Conservation (phyloP, 2,329 filamentous ascomycete species). For the Penicillium nordicum region DNA sequence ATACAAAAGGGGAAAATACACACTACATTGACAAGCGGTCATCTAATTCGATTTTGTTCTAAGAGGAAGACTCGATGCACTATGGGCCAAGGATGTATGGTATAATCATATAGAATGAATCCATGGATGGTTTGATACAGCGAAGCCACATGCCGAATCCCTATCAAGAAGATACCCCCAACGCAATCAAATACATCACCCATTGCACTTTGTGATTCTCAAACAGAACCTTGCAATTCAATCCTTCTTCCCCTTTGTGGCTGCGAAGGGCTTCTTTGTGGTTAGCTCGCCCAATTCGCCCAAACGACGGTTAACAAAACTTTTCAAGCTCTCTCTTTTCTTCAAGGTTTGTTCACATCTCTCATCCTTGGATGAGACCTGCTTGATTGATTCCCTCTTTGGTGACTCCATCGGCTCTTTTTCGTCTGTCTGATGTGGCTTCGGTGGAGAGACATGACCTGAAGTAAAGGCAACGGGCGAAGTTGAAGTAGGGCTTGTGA, state of each 20-base stretch:
- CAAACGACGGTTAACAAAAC: constrained; percentile 12
- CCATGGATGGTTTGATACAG: background rate
- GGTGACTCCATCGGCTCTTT: background rate
- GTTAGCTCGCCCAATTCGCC: background rate
- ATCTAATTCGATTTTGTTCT: background rate
- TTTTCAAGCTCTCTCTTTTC: constrained; percentile 14
- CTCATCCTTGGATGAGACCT: constrained; percentile 6
- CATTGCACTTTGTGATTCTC: background rate
- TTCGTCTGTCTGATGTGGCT: background rate
- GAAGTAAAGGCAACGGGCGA: background rate
- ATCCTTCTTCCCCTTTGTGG: constrained; percentile 1
- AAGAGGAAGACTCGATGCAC: background rate
- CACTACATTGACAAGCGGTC: too few relatives aligned
- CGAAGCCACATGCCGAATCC: background rate
- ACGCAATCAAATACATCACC: background rate
- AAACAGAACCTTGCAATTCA: background rate
- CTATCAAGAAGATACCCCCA: background rate
- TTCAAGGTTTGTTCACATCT: constrained; percentile 15
- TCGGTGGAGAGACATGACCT: background rate
- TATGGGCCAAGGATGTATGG: background rate
- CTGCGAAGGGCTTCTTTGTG: background rate
- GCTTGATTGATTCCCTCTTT: background rate
- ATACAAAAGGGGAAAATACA: background rate
- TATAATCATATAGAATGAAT: background rate
- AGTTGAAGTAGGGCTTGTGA: background rate